phyloP scores from a whole-genome alignment of 2,329 filamentous ascomycete species.

The Cladophialophora yegresii region DNA sequence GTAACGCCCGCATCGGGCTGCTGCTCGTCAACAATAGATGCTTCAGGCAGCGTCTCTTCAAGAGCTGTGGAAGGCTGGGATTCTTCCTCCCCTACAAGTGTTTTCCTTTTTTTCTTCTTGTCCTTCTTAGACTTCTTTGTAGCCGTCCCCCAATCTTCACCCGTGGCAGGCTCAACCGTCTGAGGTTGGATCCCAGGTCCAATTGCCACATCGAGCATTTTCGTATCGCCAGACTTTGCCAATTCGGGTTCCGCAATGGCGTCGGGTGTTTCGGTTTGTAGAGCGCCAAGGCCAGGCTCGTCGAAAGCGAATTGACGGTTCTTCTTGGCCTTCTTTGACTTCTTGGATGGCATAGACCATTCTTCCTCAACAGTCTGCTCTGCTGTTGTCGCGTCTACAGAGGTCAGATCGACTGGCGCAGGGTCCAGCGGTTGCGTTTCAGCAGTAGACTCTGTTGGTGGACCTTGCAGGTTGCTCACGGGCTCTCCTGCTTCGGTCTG shows the following conservation, averaged over 20 bases:
- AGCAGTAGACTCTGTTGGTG: background rate
- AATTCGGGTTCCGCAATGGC: background rate
- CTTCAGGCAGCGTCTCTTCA: background rate
- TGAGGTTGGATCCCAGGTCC: background rate
- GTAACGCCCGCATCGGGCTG: background rate
- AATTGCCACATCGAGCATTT: background rate
- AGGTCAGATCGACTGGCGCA: background rate
- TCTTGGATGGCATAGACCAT: conserved; percentile 16
- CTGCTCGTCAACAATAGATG: background rate
- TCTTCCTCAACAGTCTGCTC: background rate
- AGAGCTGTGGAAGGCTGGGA: background rate
- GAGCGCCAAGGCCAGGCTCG: background rate
- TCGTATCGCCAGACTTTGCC: background rate
- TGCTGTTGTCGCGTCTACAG: background rate
- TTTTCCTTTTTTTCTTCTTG: conserved; percentile 44
- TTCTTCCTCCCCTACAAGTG: conserved; percentile 4
- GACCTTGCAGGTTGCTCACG: background rate
- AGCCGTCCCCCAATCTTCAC: conserved; percentile 31
- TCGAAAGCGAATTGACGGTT: conserved; percentile 15
- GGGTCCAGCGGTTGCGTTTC: background rate
- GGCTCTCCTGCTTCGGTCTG: background rate
- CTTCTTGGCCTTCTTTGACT: conserved; percentile 38
- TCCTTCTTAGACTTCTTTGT: conserved; percentile 38
- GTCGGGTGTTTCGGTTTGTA: background rate
- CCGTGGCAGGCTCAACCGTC: background rate